Evolutionary conservation across 352 stramenopile genomes (phyloP).

Genomic region (Globisporangium sylvaticum): DNA sequence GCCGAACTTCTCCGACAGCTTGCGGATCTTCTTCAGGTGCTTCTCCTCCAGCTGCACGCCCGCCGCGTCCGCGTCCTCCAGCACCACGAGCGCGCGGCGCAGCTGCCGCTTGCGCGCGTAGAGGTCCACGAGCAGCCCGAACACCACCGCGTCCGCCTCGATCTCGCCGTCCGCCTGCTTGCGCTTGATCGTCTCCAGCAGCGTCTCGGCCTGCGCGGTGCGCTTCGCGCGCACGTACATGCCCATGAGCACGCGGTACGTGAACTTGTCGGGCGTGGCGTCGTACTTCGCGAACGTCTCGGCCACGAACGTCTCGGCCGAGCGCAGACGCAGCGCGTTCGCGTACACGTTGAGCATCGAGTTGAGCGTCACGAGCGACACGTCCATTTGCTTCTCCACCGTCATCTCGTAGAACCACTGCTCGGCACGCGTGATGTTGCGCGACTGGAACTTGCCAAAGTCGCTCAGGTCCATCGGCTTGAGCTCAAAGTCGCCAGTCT

Average conservation of each 20-base stretch:
- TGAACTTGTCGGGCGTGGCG: slow-evolving; percentile 47
- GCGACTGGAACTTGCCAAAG: slow-evolving; percentile 68
- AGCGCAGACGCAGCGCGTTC: slow-evolving; percentile 64
- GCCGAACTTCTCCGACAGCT: slow-evolving; percentile 55
- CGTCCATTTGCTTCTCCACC: slow-evolving; percentile 28
- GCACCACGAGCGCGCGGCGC: slow-evolving; percentile 55
- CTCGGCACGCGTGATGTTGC: slow-evolving; percentile 66
- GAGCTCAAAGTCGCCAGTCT: slow-evolving; percentile 42
- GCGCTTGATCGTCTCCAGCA: slow-evolving; percentile 41
- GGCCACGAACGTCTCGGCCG: slow-evolving; percentile 43
- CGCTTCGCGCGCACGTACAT: slow-evolving; percentile 75
- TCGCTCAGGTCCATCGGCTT: slow-evolving; percentile 54
- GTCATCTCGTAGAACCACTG: slow-evolving; percentile 63
- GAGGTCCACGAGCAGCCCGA: slow-evolving; percentile 70
- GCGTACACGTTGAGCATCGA: slow-evolving; percentile 74
- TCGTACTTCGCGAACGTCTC: slow-evolving; percentile 46
- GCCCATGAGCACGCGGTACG: slow-evolving; percentile 77
- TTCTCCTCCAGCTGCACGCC: slow-evolving; percentile 56
- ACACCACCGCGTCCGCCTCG: slow-evolving; percentile 49
- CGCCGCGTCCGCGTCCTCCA: slow-evolving; percentile 55
- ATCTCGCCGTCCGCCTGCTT: slow-evolving; percentile 47
- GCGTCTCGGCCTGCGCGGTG: slow-evolving; percentile 42
- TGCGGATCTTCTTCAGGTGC: slow-evolving; percentile 68
- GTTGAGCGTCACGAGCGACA: slow-evolving; percentile 64
- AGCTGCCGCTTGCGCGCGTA: slow-evolving; percentile 64